Evolutionary conservation across 805 yeast species (phyloP).

Genomic region (Brettanomyces naardenensis): DNA sequence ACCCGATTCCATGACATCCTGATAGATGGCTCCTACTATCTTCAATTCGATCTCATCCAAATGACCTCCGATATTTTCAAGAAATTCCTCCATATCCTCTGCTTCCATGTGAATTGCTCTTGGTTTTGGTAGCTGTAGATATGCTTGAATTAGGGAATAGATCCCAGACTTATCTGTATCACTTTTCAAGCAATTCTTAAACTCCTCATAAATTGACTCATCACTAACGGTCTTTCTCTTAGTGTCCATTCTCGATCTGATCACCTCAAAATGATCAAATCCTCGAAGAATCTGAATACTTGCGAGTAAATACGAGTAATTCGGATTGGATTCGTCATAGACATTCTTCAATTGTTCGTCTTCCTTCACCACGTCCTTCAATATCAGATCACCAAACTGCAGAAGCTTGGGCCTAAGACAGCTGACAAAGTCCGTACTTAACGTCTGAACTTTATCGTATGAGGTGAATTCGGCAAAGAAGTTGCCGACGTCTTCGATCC

Average conservation of each 20-base stretch:
- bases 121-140: constrained; percentile 14
- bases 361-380: constrained; percentile 11
- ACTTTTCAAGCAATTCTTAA: constrained; percentile 7
- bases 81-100: constrained; percentile 15
- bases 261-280: constrained; percentile 8
- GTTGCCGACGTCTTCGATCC: neutral
- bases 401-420: constrained; percentile 8
- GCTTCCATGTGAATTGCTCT: constrained; percentile 12
- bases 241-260: constrained; percentile 7
- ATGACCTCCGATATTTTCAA: constrained; percentile 9
- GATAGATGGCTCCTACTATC: constrained; percentile 10
- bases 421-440: constrained; percentile 14
- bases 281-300: constrained; percentile 12
- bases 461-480: constrained; percentile 6
- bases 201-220: constrained; percentile 8
- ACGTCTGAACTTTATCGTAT: constrained; percentile 8
- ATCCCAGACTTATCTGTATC: neutral
- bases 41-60: constrained; percentile 8
- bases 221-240: constrained; percentile 4
- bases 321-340: constrained; percentile 9
- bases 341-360: constrained; percentile 9
- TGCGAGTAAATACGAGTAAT: constrained; percentile 14
- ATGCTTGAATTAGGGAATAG: constrained; percentile 6
- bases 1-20: constrained; percentile 12
- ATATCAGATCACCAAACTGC: constrained; percentile 15